Conservation (phyloP, 2,329 filamentous ascomycete genomes). For the Colletotrichum tofieldiae region DNA sequence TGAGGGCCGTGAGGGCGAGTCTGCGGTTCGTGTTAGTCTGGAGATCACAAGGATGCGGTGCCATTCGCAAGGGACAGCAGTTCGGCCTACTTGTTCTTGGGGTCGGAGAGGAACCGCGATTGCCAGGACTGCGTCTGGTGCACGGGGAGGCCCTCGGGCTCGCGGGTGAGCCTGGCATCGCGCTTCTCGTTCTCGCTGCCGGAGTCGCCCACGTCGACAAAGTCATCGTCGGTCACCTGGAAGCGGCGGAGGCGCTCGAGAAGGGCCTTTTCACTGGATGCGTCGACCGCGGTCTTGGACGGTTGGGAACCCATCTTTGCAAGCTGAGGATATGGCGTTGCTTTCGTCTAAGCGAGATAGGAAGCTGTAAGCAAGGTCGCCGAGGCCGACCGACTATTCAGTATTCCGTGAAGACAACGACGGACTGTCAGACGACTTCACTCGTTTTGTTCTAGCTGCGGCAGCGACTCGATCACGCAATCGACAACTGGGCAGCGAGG, state of each 20-base stretch:
- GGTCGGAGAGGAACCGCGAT: conserved; percentile 73
- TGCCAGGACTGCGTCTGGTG: conserved; percentile 72
- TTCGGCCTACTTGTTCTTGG: conserved; percentile 72
- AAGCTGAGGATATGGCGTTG: not conserved
- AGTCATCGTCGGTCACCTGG: conserved; percentile 67
- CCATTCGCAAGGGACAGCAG: not conserved
- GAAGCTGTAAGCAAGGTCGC: not conserved
- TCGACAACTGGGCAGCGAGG: not conserved
- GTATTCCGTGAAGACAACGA: not conserved
- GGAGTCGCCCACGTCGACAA: conserved; percentile 64
- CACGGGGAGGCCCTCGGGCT: conserved; percentile 66
- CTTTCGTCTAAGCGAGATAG: not conserved
- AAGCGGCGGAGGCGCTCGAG: conserved; percentile 62
- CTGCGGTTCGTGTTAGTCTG: conserved; percentile 55
- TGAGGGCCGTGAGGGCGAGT: conserved; percentile 82
- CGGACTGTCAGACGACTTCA: not conserved
- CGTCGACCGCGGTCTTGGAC: conserved; percentile 55
- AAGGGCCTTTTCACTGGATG: conserved; percentile 60
- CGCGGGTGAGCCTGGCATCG: conserved; percentile 57
- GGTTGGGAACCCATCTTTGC: conserved; percentile 61
- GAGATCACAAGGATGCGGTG: conserved; percentile 4
- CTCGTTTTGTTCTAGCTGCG: not conserved
- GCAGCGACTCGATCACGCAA: conserved; percentile 25
- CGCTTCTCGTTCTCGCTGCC: conserved; percentile 69
- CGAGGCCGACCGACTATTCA: not conserved